Evolutionary conservation across 768 basidiomycete genomes (phyloP).

Genomic region (Kwoniella heveanensis): DNA sequence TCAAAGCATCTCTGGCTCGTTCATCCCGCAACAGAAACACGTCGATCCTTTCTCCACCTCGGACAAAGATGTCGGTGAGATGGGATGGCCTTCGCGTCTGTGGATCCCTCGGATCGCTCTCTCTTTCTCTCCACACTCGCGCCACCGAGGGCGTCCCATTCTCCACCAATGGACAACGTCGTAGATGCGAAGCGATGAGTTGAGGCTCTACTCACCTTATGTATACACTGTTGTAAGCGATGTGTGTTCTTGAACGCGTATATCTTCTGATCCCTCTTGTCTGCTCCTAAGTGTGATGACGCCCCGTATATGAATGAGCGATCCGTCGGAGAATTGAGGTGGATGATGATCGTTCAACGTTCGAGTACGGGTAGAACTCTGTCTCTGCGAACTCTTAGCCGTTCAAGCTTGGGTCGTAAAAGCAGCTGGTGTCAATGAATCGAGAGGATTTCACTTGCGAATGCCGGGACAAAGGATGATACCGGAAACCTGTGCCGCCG

Average conservation of each 20-base stretch:
- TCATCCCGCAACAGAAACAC: neutral
- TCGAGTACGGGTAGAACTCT: neutral
- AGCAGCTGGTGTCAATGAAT: neutral
- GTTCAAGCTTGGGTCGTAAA: neutral
- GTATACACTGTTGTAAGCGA: neutral
- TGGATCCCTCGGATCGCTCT: neutral
- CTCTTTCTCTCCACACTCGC: neutral
- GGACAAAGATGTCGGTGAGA: neutral
- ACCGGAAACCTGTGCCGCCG: neutral
- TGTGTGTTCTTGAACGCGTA: neutral
- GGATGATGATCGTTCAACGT: neutral
- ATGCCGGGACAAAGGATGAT: neutral
- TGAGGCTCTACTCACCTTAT: neutral
- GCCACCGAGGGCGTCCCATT: neutral
- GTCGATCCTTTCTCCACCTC: neutral
- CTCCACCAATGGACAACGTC: neutral
- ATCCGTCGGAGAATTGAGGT: constrained; percentile 1
- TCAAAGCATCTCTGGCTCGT: neutral
- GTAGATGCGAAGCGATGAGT: no score
- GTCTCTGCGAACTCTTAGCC: neutral
- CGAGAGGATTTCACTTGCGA: neutral
- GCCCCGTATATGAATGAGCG: neutral
- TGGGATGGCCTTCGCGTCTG: neutral
- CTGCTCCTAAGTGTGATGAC: neutral
- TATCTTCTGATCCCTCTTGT: neutral